Percentiles rank a stretch among this genome's conserved stretches.
Evolutionary conservation across 1,284 basidiomycete genomes (phyloP).

Genomic region (Agroathelia rolfsii): DNA sequence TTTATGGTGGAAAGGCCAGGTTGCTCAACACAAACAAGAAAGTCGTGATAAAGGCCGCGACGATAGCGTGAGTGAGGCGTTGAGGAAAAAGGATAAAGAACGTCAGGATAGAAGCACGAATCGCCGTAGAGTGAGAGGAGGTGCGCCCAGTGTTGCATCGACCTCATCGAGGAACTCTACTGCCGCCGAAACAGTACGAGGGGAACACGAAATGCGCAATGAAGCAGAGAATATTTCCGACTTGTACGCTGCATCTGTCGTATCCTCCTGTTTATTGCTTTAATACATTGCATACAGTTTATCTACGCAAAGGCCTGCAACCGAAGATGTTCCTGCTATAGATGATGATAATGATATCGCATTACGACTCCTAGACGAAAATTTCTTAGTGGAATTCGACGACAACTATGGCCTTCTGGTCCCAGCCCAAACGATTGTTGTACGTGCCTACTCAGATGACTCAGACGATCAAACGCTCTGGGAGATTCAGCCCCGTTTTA

Average conservation of each 20-base stretch:
- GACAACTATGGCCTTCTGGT: slow-evolving; percentile 74
- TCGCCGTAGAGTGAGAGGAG: slow-evolving; percentile 57
- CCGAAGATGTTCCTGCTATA: slow-evolving; percentile 7
- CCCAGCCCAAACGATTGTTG: slow-evolving; percentile 75
- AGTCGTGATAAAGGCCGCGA: slow-evolving; percentile 10
- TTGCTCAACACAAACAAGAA: slow-evolving; percentile 16
- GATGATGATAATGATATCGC: slow-evolving; percentile 5
- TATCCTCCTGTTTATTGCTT: neutral
- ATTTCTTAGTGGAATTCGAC: slow-evolving; percentile 48
- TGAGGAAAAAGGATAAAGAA: slow-evolving; percentile 67
- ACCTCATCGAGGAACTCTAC: slow-evolving; percentile 14
- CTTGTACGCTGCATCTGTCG: slow-evolving; percentile 36
- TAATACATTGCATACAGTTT: slow-evolving; percentile 2
- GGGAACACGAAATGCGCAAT: slow-evolving; percentile 32
- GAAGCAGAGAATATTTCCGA: slow-evolving; percentile 49
- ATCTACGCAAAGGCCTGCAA: too few species aligned
- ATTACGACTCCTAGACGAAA: slow-evolving; percentile 18
- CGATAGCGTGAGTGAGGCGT: slow-evolving; percentile 49
- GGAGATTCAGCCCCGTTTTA: slow-evolving; percentile 85
- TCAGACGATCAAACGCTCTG: slow-evolving; percentile 84
- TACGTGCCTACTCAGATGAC: slow-evolving; percentile 87
- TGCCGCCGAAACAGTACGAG: slow-evolving; percentile 18
- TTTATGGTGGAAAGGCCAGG: slow-evolving; percentile 73
- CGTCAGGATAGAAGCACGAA: slow-evolving; percentile 42
- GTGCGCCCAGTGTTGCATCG: slow-evolving; percentile 32